Percentiles rank a stretch among this genome's conserved stretches.
These are phyloP conservation scores for Phaeoacremonium minimum DNA, from an alignment of 2,329 filamentous ascomycete species.

Conservation along the genomic window DNA sequence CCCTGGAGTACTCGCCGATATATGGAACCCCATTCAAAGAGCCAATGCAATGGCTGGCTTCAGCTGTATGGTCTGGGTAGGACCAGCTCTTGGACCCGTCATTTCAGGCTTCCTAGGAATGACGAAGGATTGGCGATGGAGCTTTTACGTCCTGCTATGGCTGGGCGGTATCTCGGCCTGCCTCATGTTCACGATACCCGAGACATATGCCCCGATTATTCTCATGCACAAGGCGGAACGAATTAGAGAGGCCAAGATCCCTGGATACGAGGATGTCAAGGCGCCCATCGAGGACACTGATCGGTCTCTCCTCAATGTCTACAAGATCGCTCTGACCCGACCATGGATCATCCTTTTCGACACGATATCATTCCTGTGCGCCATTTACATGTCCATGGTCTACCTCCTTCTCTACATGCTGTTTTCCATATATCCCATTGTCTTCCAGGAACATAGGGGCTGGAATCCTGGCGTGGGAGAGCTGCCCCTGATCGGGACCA, in stretches of 20 bases:
- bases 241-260: slow-evolving; percentile 41
- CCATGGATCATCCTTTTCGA: slow-evolving; percentile 52
- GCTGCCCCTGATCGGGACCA: slow-evolving; percentile 45
- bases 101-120: slow-evolving; percentile 53
- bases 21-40: slow-evolving; percentile 48
- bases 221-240: slow-evolving; percentile 49
- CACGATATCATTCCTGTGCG: slow-evolving; percentile 45
- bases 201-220: slow-evolving; percentile 46
- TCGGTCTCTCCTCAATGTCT: slow-evolving; percentile 35
- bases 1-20: slow-evolving; percentile 47
- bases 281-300: slow-evolving; percentile 43
- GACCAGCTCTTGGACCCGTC: slow-evolving; percentile 49
- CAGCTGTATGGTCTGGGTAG: slow-evolving; percentile 47
- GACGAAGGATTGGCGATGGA: slow-evolving; percentile 50
- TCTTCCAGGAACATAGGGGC: slow-evolving; percentile 46
- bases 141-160: slow-evolving; percentile 42
- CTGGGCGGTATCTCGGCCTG: slow-evolving; percentile 30
- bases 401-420: slow-evolving; percentile 54
- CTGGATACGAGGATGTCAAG: slow-evolving; percentile 46
- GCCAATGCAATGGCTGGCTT: slow-evolving; percentile 52
- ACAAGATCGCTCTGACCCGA: slow-evolving; percentile 41
- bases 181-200: slow-evolving; percentile 54
- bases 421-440: slow-evolving; percentile 52
- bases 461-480: slow-evolving; percentile 51
- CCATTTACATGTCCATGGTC: slow-evolving; percentile 48